A percentile compares a stretch with the other conserved stretches of the same genome.
Conservation (phyloP, 2,329 filamentous ascomycete genomes). For the Aspergillus luchuensis region DNA sequence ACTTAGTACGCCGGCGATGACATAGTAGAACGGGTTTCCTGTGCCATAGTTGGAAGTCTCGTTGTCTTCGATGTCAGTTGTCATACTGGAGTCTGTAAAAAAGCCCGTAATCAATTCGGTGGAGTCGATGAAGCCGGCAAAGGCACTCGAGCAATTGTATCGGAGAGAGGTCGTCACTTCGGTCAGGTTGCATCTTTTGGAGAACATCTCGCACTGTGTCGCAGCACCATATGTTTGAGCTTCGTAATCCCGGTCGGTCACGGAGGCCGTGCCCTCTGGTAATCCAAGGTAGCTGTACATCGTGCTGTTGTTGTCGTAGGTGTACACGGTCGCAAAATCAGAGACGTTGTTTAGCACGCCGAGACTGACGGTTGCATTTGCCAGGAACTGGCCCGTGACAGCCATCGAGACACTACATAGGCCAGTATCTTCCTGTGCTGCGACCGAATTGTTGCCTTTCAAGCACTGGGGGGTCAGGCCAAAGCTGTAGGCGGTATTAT, state of each 20-base stretch:
- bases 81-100: constrained; percentile 4
- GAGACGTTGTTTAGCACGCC: neutral
- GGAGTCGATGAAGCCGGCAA: neutral
- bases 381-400: neutral
- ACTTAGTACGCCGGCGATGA: neutral
- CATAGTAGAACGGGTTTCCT: constrained; percentile 9
- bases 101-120: neutral
- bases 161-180: neutral
- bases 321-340: neutral
- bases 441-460: neutral
- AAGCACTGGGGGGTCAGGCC: constrained; percentile 5
- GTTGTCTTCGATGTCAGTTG: neutral
- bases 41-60: neutral
- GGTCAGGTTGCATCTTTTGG: constrained; percentile 19
- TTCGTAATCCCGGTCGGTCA: constrained; percentile 19
- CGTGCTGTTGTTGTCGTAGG: neutral
- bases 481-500: constrained; percentile 3
- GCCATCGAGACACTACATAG: neutral
- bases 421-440: neutral
- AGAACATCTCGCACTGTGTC: constrained; percentile 23
- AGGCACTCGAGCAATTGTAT: neutral
- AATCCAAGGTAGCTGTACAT: neutral
- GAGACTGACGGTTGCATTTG: neutral
- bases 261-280: neutral
- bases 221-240: constrained; percentile 21